Conservation (phyloP, 2,329 filamentous ascomycete genomes). For the Talaromyces sp. region DNA sequence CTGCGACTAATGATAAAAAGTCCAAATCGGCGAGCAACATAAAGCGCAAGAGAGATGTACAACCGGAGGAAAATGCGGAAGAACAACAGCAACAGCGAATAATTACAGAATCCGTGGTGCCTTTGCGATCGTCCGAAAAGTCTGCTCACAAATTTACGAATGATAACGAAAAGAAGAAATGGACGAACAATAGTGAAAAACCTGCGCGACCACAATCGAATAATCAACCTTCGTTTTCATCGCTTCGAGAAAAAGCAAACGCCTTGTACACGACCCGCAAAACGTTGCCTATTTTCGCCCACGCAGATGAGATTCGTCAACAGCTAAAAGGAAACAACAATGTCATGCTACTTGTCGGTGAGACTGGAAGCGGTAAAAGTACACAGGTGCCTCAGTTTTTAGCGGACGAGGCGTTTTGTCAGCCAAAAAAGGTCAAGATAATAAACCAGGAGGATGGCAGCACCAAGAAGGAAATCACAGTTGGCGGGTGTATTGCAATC, state of each 20-base stretch:
- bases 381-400: conserved; percentile 95
- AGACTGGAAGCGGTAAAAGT: conserved; percentile 95
- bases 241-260: conserved; percentile 43
- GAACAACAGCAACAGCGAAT: conserved; percentile 1
- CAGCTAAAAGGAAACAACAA: conserved; percentile 59
- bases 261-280: conserved; percentile 53
- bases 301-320: conserved; percentile 64
- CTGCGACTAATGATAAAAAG: conserved; percentile 17
- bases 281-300: conserved; percentile 74
- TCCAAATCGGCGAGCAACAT: conserved; percentile 20
- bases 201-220: not conserved
- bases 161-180: not conserved
- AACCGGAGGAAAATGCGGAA: not conserved
- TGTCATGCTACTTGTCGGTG: conserved; percentile 80
- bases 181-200: not conserved
- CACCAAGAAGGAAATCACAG: conserved; percentile 42
- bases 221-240: conserved; percentile 9
- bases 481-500: conserved; percentile 82
- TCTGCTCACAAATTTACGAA: not conserved
- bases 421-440: conserved; percentile 52
- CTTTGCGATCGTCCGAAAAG: not conserved
- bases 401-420: conserved; percentile 74
- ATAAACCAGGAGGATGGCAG: conserved; percentile 17
- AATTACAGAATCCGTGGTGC: not conserved
- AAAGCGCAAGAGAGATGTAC: conserved; percentile 29